Conservation (phyloP, 202 grass and related monocot genomes). For the Saccharum hybrid region DNA sequence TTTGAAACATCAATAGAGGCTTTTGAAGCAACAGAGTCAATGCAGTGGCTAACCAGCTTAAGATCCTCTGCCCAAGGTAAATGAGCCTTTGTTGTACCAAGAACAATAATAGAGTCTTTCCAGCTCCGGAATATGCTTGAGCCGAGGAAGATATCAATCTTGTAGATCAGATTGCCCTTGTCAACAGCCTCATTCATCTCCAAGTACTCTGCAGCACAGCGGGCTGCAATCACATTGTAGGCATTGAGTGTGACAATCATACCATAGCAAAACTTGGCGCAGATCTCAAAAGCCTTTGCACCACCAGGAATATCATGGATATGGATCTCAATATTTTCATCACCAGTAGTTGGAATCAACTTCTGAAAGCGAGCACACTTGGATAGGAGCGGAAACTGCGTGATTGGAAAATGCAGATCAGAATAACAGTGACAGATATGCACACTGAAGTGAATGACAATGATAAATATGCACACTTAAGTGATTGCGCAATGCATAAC, state of each 20-base stretch:
- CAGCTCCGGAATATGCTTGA: constrained; percentile 85
- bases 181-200: constrained; percentile 93
- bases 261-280: constrained; percentile 94
- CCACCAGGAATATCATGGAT: constrained; percentile 89
- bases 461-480: constrained; percentile 17
- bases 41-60: constrained; percentile 84
- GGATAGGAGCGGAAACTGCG: constrained; percentile 92
- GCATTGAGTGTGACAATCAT: constrained; percentile 87
- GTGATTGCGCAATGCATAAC: neutral
- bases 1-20: constrained; percentile 77
- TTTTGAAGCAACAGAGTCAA: constrained; percentile 90
- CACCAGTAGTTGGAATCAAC: constrained; percentile 65
- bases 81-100: constrained; percentile 87
- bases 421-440: constrained; percentile 17
- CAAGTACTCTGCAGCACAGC: constrained; percentile 90
- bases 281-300: constrained; percentile 86
- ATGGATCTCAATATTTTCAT: constrained; percentile 68
- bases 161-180: constrained; percentile 94
- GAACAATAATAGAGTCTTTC: constrained; percentile 95
- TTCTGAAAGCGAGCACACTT: constrained; percentile 85
- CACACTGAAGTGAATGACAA: constrained; percentile 9
- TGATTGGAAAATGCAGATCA: constrained; percentile 18
- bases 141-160: constrained; percentile 87
- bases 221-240: constrained; percentile 80
- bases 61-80: constrained; percentile 91